phyloP scores from a whole-genome alignment of 441 rosid species.

The Erodium texanum region DNA sequence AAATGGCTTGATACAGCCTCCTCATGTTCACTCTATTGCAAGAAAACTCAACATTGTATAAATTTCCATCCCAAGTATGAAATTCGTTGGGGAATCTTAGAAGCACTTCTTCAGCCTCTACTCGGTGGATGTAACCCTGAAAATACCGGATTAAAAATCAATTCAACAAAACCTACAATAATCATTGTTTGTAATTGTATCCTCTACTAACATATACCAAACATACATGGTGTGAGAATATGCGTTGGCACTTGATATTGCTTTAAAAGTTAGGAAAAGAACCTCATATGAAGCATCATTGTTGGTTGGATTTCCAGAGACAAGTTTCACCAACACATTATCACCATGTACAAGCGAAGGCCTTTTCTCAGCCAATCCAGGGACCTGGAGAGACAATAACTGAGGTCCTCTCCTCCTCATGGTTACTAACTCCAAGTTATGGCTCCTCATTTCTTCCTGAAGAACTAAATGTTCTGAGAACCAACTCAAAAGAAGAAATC shows the following conservation, averaged over 20 bases:
- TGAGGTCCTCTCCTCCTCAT: conserved; percentile 35
- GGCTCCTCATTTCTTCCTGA: conserved; percentile 44
- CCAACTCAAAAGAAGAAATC: not conserved
- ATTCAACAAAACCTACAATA: too few relatives aligned
- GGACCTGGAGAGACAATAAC: conserved; percentile 37
- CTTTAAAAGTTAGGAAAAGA: too few relatives aligned
- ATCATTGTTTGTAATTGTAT: too few relatives aligned
- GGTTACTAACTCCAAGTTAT: conserved; percentile 37
- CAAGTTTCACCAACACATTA: too few relatives aligned
- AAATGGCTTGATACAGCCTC: conserved; percentile 50
- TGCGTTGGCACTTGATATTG: too few relatives aligned
- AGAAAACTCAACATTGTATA: conserved; percentile 32
- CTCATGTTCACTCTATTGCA: conserved; percentile 39
- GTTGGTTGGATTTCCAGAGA: too few relatives aligned
- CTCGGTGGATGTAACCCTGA: conserved; percentile 46
- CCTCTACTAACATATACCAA: too few relatives aligned
- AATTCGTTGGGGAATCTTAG: conserved; percentile 33
- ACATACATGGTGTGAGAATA: too few relatives aligned
- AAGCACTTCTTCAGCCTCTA: conserved; percentile 53
- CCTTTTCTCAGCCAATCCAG: conserved; percentile 58
- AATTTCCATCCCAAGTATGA: conserved; percentile 26
- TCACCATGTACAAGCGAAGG: conserved; percentile 63
- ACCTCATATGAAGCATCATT: too few relatives aligned
- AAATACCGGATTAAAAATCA: too few relatives aligned
- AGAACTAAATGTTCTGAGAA: conserved; percentile 4